A percentile compares a stretch with the other conserved stretches of the same genome.
Evolutionary conservation across 2,329 filamentous ascomycete genomes (phyloP).

Genomic region (Trichoderma harzianum): DNA sequence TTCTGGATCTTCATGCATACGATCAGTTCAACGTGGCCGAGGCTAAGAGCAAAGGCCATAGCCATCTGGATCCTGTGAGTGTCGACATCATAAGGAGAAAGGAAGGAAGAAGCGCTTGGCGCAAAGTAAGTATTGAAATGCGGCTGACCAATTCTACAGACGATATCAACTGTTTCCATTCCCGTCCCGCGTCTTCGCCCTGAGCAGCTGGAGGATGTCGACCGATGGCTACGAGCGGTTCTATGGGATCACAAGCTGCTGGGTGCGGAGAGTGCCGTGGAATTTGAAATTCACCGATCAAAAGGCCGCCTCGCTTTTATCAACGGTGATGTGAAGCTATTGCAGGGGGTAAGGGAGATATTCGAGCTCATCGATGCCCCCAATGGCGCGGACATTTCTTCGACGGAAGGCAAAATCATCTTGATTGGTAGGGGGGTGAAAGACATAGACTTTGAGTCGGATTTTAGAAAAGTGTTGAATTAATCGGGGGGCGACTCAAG

Average conservation of each 20-base stretch:
- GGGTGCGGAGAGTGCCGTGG: slow-evolving; percentile 31
- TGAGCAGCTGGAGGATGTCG: slow-evolving; percentile 60
- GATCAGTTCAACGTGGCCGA: slow-evolving; percentile 74
- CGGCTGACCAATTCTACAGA: slow-evolving; percentile 42
- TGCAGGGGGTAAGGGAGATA: slow-evolving; percentile 89
- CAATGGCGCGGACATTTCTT: slow-evolving; percentile 28
- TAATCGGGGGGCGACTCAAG: neutral
- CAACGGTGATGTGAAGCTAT: slow-evolving; percentile 66
- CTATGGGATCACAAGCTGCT: slow-evolving; percentile 76
- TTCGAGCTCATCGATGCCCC: slow-evolving; percentile 80
- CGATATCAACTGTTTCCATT: slow-evolving; percentile 80
- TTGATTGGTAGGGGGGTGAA: slow-evolving; percentile 58
- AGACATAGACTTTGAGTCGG: slow-evolving; percentile 50
- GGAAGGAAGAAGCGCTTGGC: neutral
- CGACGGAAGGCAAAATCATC: slow-evolving; percentile 55
- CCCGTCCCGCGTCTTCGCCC: slow-evolving; percentile 57
- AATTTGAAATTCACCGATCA: slow-evolving; percentile 79
- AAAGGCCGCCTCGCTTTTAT: slow-evolving; percentile 73
- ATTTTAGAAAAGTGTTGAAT: slow-evolving; percentile 32
- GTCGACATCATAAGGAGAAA: neutral
- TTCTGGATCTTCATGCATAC: slow-evolving; percentile 91
- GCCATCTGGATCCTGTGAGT: slow-evolving; percentile 80
- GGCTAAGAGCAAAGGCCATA: slow-evolving; percentile 74
- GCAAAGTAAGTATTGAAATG: neutral
- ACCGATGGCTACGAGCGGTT: slow-evolving; percentile 77